Percentiles rank a stretch among this genome's conserved stretches.
These are phyloP conservation scores for Letharia columbiana DNA, from an alignment of 495 filamentous ascomycete genomes.

Conservation along the genomic window DNA sequence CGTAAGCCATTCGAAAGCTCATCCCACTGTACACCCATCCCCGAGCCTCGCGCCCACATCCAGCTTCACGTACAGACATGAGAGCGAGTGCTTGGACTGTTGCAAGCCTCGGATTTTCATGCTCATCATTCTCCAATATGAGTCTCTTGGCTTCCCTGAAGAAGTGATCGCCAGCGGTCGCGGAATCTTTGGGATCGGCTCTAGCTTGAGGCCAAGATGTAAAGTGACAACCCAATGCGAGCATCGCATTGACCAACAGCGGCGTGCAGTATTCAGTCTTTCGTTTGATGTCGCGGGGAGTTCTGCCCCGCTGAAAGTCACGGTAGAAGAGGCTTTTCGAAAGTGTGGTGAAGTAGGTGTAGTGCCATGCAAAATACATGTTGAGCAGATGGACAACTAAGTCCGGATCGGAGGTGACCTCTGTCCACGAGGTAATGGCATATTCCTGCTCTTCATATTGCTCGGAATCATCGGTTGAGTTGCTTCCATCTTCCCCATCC, in stretches of 20 bases:
- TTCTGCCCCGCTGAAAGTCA: constrained; percentile 65
- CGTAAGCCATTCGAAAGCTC: constrained; percentile 97
- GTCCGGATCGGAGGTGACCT: constrained; percentile 68
- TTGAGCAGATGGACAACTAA: constrained; percentile 82
- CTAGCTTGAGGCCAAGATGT: constrained; percentile 66
- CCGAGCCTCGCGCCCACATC: constrained; percentile 88
- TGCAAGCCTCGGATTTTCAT: constrained; percentile 81
- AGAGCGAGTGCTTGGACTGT: constrained; percentile 90
- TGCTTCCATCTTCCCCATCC: constrained; percentile 43
- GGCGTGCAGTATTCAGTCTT: constrained; percentile 73
- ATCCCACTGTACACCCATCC: constrained; percentile 98
- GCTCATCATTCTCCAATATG: constrained; percentile 84
- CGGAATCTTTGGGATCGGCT: constrained; percentile 57
- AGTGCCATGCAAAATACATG: constrained; percentile 99
- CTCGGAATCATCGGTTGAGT: constrained; percentile 36
- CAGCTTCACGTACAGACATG: constrained; percentile 95
- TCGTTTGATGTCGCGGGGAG: constrained; percentile 36
- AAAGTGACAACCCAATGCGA: constrained; percentile 95
- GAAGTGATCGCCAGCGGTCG: constrained; percentile 93
- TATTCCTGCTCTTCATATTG: constrained; percentile 46
- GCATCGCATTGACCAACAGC: constrained; percentile 87
- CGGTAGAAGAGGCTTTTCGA: constrained; percentile 83
- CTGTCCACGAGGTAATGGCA: constrained; percentile 76
- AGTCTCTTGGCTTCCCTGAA: constrained; percentile 91
- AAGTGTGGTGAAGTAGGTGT: constrained; percentile 89